phyloP scores from a whole-genome alignment of 106 monocot species.

The Dendrobium officinale region DNA sequence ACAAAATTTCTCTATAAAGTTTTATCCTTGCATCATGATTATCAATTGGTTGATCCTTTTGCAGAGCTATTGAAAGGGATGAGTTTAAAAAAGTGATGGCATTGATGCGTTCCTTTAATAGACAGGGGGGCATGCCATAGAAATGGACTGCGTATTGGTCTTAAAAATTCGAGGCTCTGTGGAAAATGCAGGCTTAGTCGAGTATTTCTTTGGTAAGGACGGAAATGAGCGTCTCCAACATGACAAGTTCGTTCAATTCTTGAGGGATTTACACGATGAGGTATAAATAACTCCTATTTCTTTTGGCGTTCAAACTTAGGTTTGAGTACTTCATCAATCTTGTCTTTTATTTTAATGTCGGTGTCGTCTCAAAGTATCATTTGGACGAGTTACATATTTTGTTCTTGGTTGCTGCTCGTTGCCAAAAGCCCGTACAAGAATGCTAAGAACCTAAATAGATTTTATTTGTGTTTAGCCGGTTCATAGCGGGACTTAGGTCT shows the following conservation, averaged over 20 bases:
- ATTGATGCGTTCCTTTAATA: conserved; percentile 74
- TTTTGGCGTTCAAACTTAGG: not conserved
- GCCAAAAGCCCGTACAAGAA: no score
- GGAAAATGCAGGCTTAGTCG: conserved; percentile 67
- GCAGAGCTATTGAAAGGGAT: conserved; percentile 76
- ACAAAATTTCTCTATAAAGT: not conserved
- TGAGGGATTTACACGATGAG: conserved; percentile 78
- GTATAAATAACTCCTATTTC: conserved; percentile 18
- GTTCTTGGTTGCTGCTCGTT: no score
- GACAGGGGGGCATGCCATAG: conserved; percentile 79
- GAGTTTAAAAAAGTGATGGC: conserved; percentile 97
- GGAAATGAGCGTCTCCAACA: conserved; percentile 49
- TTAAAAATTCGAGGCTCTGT: conserved; percentile 46
- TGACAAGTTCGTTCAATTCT: conserved; percentile 79
- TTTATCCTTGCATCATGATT: not conserved
- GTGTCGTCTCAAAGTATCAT: not conserved
- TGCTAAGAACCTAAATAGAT: no score
- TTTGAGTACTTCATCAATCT: no score
- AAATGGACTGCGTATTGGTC: conserved; percentile 54
- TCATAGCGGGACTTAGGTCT: no score
- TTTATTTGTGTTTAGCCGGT: no score
- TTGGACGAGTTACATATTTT: no score
- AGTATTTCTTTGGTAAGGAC: conserved; percentile 86
- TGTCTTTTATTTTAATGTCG: no score
- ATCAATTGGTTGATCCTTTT: conserved; percentile 4